phyloP scores from a whole-genome alignment of 2,329 filamentous ascomycete genomes.

The Intubia oerlemansii region DNA sequence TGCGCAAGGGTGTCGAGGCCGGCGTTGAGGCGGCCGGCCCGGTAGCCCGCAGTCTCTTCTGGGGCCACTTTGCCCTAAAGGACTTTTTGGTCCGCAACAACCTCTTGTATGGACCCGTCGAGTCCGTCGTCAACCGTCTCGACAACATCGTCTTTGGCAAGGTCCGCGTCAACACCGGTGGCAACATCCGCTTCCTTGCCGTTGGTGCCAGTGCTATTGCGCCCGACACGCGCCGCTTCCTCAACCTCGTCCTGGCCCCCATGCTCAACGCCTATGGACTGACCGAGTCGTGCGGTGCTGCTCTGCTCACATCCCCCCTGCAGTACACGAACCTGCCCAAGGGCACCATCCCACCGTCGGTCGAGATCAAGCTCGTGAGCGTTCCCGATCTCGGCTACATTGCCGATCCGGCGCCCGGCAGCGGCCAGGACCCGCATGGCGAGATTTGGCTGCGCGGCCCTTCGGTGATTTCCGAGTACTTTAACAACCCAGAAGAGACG shows the following conservation, averaged over 20 bases:
- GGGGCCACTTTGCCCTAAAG: slow-evolving; percentile 39
- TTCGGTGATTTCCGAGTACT: slow-evolving; percentile 59
- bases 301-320: slow-evolving; percentile 61
- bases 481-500: slow-evolving; percentile 71
- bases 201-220: slow-evolving; percentile 86
- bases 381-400: slow-evolving; percentile 76
- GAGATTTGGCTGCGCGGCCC: slow-evolving; percentile 78
- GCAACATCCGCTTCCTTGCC: slow-evolving; percentile 71
- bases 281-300: slow-evolving; percentile 79
- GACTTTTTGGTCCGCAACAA: slow-evolving; percentile 32
- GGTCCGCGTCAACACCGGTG: slow-evolving; percentile 76
- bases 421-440: slow-evolving; percentile 61
- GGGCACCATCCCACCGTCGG: slow-evolving; percentile 52
- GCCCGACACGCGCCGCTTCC: slow-evolving; percentile 70
- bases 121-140: slow-evolving; percentile 29
- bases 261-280: slow-evolving; percentile 91
- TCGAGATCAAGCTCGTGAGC: slow-evolving; percentile 85
- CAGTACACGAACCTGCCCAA: slow-evolving; percentile 62
- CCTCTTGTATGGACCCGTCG: slow-evolving; percentile 30
- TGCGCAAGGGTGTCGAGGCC: slow-evolving; percentile 78
- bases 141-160: slow-evolving; percentile 80
- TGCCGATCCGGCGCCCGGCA: slow-evolving; percentile 47
- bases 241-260: slow-evolving; percentile 78
- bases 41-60: slow-evolving; percentile 62
- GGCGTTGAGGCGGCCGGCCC: slow-evolving; percentile 53